Conservation (phyloP, 2,329 filamentous ascomycete species). For the Myrmaecium sp. region DNA sequence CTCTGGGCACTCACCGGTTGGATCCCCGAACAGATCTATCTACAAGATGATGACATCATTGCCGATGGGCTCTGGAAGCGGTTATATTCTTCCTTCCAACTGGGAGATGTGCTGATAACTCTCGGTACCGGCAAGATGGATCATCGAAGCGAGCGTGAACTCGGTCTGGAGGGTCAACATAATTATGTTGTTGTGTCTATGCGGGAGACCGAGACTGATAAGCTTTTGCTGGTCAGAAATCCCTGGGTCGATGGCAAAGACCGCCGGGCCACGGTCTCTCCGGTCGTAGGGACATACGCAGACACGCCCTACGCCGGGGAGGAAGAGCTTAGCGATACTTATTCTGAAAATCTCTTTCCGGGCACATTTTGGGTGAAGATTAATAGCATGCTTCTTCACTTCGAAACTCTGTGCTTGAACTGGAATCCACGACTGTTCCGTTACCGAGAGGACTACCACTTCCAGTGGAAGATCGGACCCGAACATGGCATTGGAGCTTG, state of each 20-base stretch:
- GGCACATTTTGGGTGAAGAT: slow-evolving; percentile 92
- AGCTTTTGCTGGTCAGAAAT: slow-evolving; percentile 75
- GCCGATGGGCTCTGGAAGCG: slow-evolving; percentile 62
- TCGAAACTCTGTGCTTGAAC: slow-evolving; percentile 91
- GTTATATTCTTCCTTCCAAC: slow-evolving; percentile 55
- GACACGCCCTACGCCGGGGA: background rate
- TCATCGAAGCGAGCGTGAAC: slow-evolving; percentile 54
- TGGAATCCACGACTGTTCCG: slow-evolving; percentile 83
- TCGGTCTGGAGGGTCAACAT: slow-evolving; percentile 78
- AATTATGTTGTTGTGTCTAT: slow-evolving; percentile 86
- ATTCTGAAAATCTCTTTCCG: slow-evolving; percentile 27
- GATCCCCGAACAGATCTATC: slow-evolving; percentile 90
- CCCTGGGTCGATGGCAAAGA: slow-evolving; percentile 77
- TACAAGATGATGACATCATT: slow-evolving; percentile 69
- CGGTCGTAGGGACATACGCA: background rate
- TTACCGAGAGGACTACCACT: slow-evolving; percentile 75
- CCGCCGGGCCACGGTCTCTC: slow-evolving; percentile 50
- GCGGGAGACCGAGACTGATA: slow-evolving; percentile 43
- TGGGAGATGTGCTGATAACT: slow-evolving; percentile 71
- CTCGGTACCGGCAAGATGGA: slow-evolving; percentile 78
- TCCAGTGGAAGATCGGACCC: slow-evolving; percentile 54
- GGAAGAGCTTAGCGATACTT: background rate
- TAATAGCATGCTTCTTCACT: slow-evolving; percentile 76
- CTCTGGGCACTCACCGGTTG: slow-evolving; percentile 85
- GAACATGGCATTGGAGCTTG: slow-evolving; percentile 51